These are phyloP conservation scores for Silene uniflora DNA, from an alignment of 148 eudicot species.

Conservation along the genomic window DNA sequence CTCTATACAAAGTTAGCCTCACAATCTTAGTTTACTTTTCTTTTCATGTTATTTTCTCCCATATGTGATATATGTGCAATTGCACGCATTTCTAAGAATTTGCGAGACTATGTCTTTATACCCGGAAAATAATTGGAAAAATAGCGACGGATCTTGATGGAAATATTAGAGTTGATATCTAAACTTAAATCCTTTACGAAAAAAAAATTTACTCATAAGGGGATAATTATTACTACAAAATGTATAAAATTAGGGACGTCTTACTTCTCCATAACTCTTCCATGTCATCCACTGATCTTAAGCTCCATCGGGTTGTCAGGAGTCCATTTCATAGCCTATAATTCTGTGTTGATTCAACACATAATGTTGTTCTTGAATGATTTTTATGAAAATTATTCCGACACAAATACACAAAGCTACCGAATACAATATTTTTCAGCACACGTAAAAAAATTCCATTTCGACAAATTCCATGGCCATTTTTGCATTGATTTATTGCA, in stretches of 20 bases:
- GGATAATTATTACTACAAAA: too few species aligned
- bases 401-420: too few species aligned
- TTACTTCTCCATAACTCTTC: background rate
- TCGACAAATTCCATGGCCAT: background rate
- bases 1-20: conserved; percentile 23
- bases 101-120: conserved; percentile 18
- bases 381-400: too few species aligned
- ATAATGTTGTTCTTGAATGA: too few species aligned
- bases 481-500: background rate
- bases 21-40: conserved; percentile 13
- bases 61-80: conserved; percentile 9
- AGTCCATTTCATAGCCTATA: background rate
- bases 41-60: background rate
- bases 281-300: background rate
- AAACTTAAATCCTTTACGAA: background rate
- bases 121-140: background rate
- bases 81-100: conserved; percentile 7
- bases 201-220: background rate
- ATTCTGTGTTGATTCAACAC: too few species aligned
- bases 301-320: background rate
- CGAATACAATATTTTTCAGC: too few species aligned
- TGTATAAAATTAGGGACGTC: background rate
- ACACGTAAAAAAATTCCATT: too few species aligned
- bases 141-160: too few species aligned
- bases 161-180: background rate